Base-by-base conservation (phyloP, 2,329 filamentous ascomycete genomes). In the Paradendryphiella salina region DNA sequence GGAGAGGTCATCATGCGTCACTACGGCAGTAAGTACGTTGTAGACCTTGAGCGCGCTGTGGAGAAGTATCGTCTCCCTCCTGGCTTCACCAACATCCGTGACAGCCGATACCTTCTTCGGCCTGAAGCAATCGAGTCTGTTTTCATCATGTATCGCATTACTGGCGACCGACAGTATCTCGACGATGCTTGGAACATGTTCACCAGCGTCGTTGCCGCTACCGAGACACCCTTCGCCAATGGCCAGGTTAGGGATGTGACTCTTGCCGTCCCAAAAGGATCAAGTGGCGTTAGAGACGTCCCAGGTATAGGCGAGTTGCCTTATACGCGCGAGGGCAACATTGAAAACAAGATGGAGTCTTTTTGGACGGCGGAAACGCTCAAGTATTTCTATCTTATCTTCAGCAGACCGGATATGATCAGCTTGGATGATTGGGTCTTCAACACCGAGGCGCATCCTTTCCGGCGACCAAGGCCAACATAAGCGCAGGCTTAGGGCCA, bases 121-220 rank as follows among this genome's bases (percentile, higher is more conserved):
- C 78, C 82, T 0, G 82, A 85, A 68, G 82, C 82, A 1, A 81
- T 85, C 51, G 82, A 85, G 61, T 80, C 77, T 1, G 77, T 85
- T 7, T 85, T 84, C 66, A 75, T 84, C 59, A 73, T 84, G 66
- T 83, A 84, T 60, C 79, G 82, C 32, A 80, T 83, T 51, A 84
- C 82, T 0, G 82, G 81, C 5, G 76, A 82, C 46, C 70, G 70
- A 26, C 70, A 64, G 48, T 73, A 75, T 26, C 61, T 74, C 17
- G 75, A 79, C 7, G 65, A 66, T 11, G 77, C 77, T 3, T 80
- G 77, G 77, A 66, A 75, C 13, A 79, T 80, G 76, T 80, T 78
- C 56, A 61, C 59, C n/a, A 61, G 70, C 7, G 73, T 80, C 33
- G 63, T 71, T 14, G 64, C 70, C 13, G 67, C 70, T 1, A 75